phyloP scores from a whole-genome alignment of 2,329 filamentous ascomycete species.

The Pseudovirgaria hyperparasitica region DNA sequence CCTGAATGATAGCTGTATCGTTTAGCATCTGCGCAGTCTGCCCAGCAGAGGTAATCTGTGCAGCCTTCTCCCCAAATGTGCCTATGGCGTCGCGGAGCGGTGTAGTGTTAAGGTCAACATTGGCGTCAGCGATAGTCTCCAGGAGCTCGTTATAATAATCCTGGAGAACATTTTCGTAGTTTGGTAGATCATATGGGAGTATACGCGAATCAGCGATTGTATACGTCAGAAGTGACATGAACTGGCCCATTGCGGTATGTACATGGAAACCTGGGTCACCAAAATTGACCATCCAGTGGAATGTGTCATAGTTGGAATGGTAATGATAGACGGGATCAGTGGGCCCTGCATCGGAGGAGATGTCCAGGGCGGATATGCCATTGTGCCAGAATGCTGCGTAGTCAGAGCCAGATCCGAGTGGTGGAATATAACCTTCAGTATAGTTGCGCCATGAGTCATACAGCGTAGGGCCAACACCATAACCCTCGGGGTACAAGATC shows the following conservation, averaged over 20 bases:
- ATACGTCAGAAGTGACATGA: constrained; percentile 9
- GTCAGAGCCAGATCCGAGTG: constrained; percentile 27
- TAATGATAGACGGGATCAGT: constrained; percentile 14
- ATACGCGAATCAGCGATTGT: constrained; percentile 10
- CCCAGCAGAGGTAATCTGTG: constrained; percentile 5
- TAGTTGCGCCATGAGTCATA: constrained; percentile 26
- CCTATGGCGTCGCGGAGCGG: constrained; percentile 7
- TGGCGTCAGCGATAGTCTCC: constrained; percentile 6
- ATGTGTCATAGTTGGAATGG: constrained; percentile 13
- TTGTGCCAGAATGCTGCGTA: constrained; percentile 29
- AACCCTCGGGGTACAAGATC: constrained; percentile 9
- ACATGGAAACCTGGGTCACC: constrained; percentile 12
- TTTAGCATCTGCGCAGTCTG: constrained; percentile 6
- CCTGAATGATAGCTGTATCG: constrained; percentile 6
- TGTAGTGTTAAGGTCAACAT: constrained; percentile 8
- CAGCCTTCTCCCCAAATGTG: constrained; percentile 7
- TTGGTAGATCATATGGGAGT: constrained; percentile 11
- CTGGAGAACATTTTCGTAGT: constrained; percentile 9
- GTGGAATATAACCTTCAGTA: constrained; percentile 17
- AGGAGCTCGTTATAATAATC: constrained; percentile 11
- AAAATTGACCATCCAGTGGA: constrained; percentile 12
- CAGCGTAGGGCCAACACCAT: constrained; percentile 15
- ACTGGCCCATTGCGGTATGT: constrained; percentile 12
- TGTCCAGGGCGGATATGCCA: constrained; percentile 18
- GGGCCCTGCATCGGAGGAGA: constrained; percentile 8